A percentile compares a stretch with the other conserved stretches of the same genome.
Evolutionary conservation across 805 yeast genomes (phyloP).

Genomic region (Wickerhamomyces ciferrii): DNA sequence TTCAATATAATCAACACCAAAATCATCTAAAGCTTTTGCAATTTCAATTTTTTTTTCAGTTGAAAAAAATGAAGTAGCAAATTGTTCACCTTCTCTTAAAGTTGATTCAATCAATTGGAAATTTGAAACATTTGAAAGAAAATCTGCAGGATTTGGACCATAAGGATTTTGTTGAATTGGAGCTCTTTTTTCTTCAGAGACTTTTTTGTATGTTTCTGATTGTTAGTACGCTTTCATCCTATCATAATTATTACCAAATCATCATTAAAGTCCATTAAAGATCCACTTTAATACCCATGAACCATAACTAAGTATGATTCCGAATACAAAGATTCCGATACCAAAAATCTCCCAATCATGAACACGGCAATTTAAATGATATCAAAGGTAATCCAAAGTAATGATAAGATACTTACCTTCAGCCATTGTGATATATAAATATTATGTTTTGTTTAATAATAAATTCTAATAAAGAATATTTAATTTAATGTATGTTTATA

Average conservation of each 20-base stretch:
- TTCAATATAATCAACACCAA: conserved; percentile 97
- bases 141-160: conserved; percentile 94
- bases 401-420: neutral
- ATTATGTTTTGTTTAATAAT: no score
- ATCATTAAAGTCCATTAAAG: no score
- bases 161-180: conserved; percentile 62
- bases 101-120: conserved; percentile 95
- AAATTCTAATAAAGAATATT: neutral
- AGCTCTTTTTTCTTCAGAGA: conserved; percentile 37
- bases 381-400: no score
- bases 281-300: no score
- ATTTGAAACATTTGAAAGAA: conserved; percentile 77
- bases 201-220: conserved; percentile 30
- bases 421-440: neutral
- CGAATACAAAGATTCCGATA: no score
- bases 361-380: neutral
- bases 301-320: no score
- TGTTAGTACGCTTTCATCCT: neutral
- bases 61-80: conserved; percentile 93
- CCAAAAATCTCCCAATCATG: neutral
- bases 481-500: neutral
- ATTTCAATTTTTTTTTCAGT: conserved; percentile 95
- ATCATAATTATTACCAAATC: no score
- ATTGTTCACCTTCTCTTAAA: conserved; percentile 97
- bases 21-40: conserved; percentile 94